Base-by-base conservation (phyloP, 129 eudicot genomes). In the Arctium minus region DNA sequence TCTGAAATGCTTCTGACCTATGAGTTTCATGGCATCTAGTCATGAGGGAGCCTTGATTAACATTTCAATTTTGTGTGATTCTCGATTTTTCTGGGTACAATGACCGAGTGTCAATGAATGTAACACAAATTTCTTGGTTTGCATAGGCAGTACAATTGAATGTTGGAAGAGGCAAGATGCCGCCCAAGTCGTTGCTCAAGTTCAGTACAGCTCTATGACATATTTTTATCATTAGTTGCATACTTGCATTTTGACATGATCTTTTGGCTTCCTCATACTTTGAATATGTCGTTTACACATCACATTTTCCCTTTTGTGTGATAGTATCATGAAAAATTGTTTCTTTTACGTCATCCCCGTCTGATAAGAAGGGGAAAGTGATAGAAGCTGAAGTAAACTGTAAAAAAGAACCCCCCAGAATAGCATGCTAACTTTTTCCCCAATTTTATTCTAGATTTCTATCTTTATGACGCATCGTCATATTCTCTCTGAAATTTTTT, bases 101-200 rank as follows among this genome's bases (percentile, higher is more conserved):
- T 39, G 27, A 5, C 12, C 12, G 13, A 37, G 13, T 39, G 29
- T 35, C 22, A 37, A 46, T 72, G 50, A 72, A 29, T 18, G 27
- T 71, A 53, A 33, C 22, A 0, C 48, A 77, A n/a, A 8, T 79
- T 73, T 56, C 56, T 82, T 86, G 79, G 46, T 84, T 70, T 74
- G 39, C 56, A 67, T 39, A 94, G 98, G 99, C 82, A 96, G 99
- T 86, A 90, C 99, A 60, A 88, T 83, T 73, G 97, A 96, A 78
- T 90, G 89, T 83, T 96, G 99, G 99, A 86, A 80, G 84, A 91
- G 99, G 82, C 87, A 87, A 87, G 99, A 96, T 88, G 97, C 97
- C 64, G 99, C 99, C 73, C 90, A 83, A 75, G 99, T 91, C 62
- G 73, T 96, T 78, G 95, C 97, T 81, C 92, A 76, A 85, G 98